These are phyloP conservation scores for Nephelium lappaceum DNA, from an alignment of 345 rosid genomes.

Conservation along the genomic window DNA sequence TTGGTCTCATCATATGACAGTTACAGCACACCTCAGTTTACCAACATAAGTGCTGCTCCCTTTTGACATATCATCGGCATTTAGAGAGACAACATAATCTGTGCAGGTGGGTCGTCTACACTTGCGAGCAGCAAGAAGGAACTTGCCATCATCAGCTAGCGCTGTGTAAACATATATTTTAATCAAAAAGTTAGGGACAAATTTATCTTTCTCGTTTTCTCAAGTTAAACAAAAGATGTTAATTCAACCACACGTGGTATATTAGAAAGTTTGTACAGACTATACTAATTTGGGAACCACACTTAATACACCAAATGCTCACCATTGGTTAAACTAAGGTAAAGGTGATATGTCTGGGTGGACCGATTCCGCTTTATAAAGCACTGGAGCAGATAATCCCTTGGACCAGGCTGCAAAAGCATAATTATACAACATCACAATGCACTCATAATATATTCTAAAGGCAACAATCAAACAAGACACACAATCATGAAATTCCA, in stretches of 20 bases:
- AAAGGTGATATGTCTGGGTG: slow-evolving; percentile 63
- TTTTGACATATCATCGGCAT: slow-evolving; percentile 45
- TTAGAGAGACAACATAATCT: slow-evolving; percentile 58
- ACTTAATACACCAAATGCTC: slow-evolving; percentile 34
- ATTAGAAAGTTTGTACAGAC: not conserved
- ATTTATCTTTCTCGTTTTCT: not conserved
- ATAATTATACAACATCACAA: slow-evolving; percentile 2
- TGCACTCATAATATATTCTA: slow-evolving; percentile 6
- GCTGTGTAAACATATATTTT: slow-evolving; percentile 39
- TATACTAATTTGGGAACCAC: not conserved
- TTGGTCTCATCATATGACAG: not conserved
- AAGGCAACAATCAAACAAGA: slow-evolving; percentile 2
- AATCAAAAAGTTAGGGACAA: slow-evolving; percentile 6
- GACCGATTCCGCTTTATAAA: slow-evolving; percentile 60
- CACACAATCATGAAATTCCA: not conserved
- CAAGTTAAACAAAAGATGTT: not conserved
- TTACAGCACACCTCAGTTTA: slow-evolving; percentile 51
- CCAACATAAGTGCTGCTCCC: slow-evolving; percentile 58
- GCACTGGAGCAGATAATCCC: slow-evolving; percentile 59
- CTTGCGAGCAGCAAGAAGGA: slow-evolving; percentile 72
- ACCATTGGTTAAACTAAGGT: slow-evolving; percentile 66
- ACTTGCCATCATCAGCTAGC: slow-evolving; percentile 64
- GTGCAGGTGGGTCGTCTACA: slow-evolving; percentile 69
- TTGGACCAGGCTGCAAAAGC: slow-evolving; percentile 73
- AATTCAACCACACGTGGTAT: not conserved